These are phyloP conservation scores for Podosphaera xanthii DNA, from an alignment of 2,329 filamentous ascomycete species.

Conservation along the genomic window DNA sequence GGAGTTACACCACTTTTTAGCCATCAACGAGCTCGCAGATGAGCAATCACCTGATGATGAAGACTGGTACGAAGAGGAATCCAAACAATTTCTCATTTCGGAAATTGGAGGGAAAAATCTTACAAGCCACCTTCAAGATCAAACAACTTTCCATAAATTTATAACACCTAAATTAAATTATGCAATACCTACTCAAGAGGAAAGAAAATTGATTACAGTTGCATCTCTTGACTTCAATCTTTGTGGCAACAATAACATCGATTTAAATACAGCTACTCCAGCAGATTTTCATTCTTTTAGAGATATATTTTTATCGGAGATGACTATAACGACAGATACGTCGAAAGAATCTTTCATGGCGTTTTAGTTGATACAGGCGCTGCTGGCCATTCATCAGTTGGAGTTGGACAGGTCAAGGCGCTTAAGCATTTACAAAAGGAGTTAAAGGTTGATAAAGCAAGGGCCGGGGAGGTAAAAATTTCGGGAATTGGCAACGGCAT, in stretches of 20 bases:
- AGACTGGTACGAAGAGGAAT: background rate
- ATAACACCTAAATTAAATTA: background rate
- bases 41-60: background rate
- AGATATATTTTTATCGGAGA: background rate
- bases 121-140: no score
- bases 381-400: background rate
- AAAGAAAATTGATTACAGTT: background rate
- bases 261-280: background rate
- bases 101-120: no score
- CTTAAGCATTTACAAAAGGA: background rate
- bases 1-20: background rate
- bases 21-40: background rate
- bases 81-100: background rate
- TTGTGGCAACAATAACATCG: background rate
- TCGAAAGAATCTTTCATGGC: background rate
- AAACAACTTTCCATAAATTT: no score
- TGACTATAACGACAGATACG: background rate
- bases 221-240: background rate
- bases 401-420: background rate
- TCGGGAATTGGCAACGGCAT: background rate
- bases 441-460: background rate
- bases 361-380: background rate
- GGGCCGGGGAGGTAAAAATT: background rate
- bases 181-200: background rate
- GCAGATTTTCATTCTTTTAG: background rate